These are phyloP conservation scores for Fusarium luffae DNA, from an alignment of 2,329 filamentous ascomycete species.

Conservation along the genomic window DNA sequence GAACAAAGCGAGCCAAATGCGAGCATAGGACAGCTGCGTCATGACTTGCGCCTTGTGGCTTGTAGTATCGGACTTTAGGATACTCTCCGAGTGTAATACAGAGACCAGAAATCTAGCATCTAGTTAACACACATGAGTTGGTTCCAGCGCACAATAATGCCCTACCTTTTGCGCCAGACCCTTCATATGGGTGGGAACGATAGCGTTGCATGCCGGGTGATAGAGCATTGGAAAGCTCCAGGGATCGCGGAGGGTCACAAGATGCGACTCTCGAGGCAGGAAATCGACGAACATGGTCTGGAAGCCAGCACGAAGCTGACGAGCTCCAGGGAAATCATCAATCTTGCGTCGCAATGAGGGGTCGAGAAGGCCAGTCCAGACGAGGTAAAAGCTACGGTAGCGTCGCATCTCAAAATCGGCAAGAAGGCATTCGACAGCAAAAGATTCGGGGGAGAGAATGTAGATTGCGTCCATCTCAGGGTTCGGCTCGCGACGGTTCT, in stretches of 20 bases:
- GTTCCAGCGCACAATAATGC: not conserved
- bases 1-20: conserved; percentile 89
- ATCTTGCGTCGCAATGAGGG: conserved; percentile 77
- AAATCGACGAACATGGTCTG: conserved; percentile 88
- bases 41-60: conserved; percentile 77
- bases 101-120: conserved; percentile 62
- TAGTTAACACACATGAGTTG: conserved; percentile 2
- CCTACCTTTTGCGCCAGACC: conserved; percentile 85
- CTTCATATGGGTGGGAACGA: conserved; percentile 86
- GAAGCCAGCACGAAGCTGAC: conserved; percentile 82
- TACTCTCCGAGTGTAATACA: conserved; percentile 95
- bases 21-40: conserved; percentile 89
- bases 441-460: conserved; percentile 83
- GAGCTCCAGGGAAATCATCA: conserved; percentile 74
- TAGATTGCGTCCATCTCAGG: conserved; percentile 95
- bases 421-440: conserved; percentile 93
- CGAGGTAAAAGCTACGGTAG: conserved; percentile 81
- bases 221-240: conserved; percentile 95
- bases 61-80: conserved; percentile 91
- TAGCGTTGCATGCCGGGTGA: conserved; percentile 87
- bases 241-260: conserved; percentile 92
- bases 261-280: conserved; percentile 88
- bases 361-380: conserved; percentile 85
- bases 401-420: conserved; percentile 88
- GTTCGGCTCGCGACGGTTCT: conserved; percentile 84